A percentile compares a stretch with the other conserved stretches of the same genome.
Evolutionary conservation across 2,329 filamentous ascomycete species (phyloP).

Genomic region (Fonsecaea nubica): DNA sequence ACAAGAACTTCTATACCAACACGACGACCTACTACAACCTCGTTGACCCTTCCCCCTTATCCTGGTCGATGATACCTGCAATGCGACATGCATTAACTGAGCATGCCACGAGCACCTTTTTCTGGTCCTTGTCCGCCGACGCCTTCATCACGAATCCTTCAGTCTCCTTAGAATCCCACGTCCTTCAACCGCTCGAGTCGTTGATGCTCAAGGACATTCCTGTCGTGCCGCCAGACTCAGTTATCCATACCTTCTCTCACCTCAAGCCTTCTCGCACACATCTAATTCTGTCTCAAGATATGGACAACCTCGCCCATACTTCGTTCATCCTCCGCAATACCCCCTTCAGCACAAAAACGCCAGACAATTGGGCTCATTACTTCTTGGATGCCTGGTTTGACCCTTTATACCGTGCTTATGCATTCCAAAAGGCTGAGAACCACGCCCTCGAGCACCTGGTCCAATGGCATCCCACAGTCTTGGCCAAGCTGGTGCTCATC

Average conservation of each 20-base stretch:
- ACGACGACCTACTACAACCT: slow-evolving; percentile 56
- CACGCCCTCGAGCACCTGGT: slow-evolving; percentile 90
- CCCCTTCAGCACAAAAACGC: slow-evolving; percentile 26
- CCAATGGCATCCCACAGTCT: slow-evolving; percentile 96
- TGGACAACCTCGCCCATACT: slow-evolving; percentile 74
- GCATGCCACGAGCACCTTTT: slow-evolving; percentile 75
- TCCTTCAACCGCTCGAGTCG: slow-evolving; percentile 75
- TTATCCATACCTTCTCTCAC: slow-evolving; percentile 91
- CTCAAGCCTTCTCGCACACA: slow-evolving; percentile 79
- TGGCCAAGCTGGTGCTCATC: slow-evolving; percentile 87
- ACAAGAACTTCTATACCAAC: slow-evolving; percentile 81
- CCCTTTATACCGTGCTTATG: slow-evolving; percentile 89
- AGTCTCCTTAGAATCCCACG: slow-evolving; percentile 70
- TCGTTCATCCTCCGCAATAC: slow-evolving; percentile 74
- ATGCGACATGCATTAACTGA: slow-evolving; percentile 86
- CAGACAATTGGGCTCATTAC: slow-evolving; percentile 87
- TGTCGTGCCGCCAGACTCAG: slow-evolving; percentile 92
- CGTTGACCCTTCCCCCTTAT: slow-evolving; percentile 51
- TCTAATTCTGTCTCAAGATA: slow-evolving; percentile 83
- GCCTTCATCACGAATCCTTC: slow-evolving; percentile 86
- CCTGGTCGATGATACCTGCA: slow-evolving; percentile 75
- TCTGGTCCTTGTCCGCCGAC: slow-evolving; percentile 88
- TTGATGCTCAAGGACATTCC: slow-evolving; percentile 85
- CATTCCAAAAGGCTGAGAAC: slow-evolving; percentile 91
- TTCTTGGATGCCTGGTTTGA: slow-evolving; percentile 97